These are phyloP conservation scores for Flaveria floridana DNA, from an alignment of 140 eudicot genomes.

Conservation along the genomic window DNA sequence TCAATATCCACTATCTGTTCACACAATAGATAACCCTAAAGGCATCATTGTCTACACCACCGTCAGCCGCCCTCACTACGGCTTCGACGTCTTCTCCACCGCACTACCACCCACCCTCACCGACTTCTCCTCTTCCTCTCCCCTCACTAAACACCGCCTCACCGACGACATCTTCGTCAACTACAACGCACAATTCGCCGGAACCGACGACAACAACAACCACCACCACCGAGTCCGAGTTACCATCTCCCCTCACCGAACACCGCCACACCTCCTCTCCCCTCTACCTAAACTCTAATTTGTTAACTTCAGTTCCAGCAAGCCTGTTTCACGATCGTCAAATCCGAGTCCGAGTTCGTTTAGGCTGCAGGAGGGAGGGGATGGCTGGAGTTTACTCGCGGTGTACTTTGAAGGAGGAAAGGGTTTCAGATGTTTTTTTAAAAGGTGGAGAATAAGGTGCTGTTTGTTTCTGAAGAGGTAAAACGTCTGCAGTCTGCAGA, in stretches of 20 bases:
- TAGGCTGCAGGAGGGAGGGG: no score
- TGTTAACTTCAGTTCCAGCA: conserved; percentile 26
- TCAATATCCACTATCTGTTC: not conserved
- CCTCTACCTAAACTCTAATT: conserved; percentile 34
- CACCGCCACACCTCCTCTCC: no score
- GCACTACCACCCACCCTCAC: conserved; percentile 28
- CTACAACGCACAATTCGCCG: conserved; percentile 60
- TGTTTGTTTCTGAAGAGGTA: no score
- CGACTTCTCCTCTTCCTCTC: conserved; percentile 13
- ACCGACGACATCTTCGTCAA: conserved; percentile 68
- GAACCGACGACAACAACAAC: conserved; percentile 24
- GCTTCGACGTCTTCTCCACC: conserved; percentile 60
- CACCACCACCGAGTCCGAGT: conserved; percentile 30
- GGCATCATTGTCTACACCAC: conserved; percentile 75
- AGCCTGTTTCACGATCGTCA: conserved; percentile 77
- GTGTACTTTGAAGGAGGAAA: no score
- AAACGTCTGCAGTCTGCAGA: no score
- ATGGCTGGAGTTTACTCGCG: no score
- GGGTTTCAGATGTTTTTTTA: no score
- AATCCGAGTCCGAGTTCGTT: no score
- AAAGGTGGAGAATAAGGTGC: no score
- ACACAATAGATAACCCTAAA: conserved; percentile 28
- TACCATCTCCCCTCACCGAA: no score
- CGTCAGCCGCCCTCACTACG: conserved; percentile 59
- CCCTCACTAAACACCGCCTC: conserved; percentile 45